Percentiles rank a stretch among this genome's conserved stretches.
phyloP scores from a whole-genome alignment of 495 filamentous ascomycete species.

The Penicillium flavigenum region DNA sequence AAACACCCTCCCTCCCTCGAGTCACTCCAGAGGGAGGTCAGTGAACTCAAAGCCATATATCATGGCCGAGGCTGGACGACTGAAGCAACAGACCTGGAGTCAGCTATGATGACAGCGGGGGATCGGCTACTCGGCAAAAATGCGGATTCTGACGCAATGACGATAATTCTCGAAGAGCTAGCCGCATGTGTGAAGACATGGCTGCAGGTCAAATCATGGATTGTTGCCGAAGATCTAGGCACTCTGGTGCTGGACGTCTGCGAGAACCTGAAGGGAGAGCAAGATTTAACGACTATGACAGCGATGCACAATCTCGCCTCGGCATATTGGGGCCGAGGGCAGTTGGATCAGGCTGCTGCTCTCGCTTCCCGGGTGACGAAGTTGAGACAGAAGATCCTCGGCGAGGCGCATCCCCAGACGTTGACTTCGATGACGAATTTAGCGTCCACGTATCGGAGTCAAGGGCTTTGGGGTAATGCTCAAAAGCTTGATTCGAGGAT shows the following conservation, averaged over 20 bases:
- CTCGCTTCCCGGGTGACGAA: constrained; percentile 7
- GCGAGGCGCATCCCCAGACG: constrained; percentile 20
- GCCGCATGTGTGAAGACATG: constrained; percentile 4
- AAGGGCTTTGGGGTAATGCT: constrained; percentile 33
- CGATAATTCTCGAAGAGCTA: constrained; percentile 9
- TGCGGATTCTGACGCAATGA: background rate
- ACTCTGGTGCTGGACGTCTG: constrained; percentile 22
- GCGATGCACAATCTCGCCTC: constrained; percentile 31
- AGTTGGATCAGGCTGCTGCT: constrained; percentile 16
- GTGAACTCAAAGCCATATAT: constrained; percentile 9
- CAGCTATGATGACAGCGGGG: background rate
- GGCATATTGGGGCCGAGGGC: constrained; percentile 27
- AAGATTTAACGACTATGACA: constrained; percentile 21
- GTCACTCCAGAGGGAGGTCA: constrained; percentile 8
- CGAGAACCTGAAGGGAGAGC: constrained; percentile 23
- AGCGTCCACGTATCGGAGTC: constrained; percentile 29
- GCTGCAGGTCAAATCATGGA: constrained; percentile 13
- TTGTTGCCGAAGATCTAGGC: constrained; percentile 19
- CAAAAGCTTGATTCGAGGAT: constrained; percentile 16
- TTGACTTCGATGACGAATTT: constrained; percentile 28
- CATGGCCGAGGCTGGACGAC: constrained; percentile 6
- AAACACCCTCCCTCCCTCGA: constrained; percentile 3
- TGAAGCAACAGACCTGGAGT: constrained; percentile 5
- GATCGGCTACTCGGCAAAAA: background rate
- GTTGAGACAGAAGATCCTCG: constrained; percentile 17